Evolutionary conservation across 305 asterid species (phyloP).

Genomic region (Fraxinus paxiana): DNA sequence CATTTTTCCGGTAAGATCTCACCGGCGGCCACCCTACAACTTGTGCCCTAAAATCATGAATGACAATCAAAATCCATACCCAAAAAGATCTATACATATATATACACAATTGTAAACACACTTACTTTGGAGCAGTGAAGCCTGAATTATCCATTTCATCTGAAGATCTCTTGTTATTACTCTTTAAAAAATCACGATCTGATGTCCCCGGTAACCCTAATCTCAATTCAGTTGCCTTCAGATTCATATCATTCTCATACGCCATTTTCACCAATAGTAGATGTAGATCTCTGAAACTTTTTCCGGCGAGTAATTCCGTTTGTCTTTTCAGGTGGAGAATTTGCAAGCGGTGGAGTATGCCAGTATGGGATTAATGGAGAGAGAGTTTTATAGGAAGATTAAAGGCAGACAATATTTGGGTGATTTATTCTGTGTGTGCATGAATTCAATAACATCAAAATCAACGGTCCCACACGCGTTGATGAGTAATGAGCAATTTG

Average conservation of each 20-base stretch:
- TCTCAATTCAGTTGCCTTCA: slow-evolving; percentile 53
- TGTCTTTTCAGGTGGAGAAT: not conserved
- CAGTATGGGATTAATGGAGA: slow-evolving; percentile 15
- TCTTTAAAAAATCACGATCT: not conserved
- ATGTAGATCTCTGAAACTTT: not conserved
- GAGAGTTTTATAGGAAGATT: slow-evolving; percentile 37
- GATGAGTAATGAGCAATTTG: not conserved
- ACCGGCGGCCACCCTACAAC: slow-evolving; percentile 84
- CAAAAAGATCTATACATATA: not conserved
- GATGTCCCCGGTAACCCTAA: slow-evolving; percentile 53
- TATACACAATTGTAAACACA: not conserved
- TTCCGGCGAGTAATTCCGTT: not conserved
- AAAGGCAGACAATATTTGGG: slow-evolving; percentile 27
- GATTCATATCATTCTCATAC: slow-evolving; percentile 38
- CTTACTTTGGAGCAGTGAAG: slow-evolving; percentile 54
- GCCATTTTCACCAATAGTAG: no score
- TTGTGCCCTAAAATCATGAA: slow-evolving; percentile 43
- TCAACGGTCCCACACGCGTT: slow-evolving; percentile 26
- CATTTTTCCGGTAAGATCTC: slow-evolving; percentile 51
- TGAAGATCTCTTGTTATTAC: slow-evolving; percentile 48
- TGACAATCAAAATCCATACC: not conserved
- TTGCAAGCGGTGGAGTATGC: slow-evolving; percentile 16
- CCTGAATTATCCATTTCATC: slow-evolving; percentile 34
- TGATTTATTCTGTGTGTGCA: slow-evolving; percentile 42
- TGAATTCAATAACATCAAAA: slow-evolving; percentile 25